A percentile compares a stretch with the other conserved stretches of the same genome.
phyloP scores from a whole-genome alignment of 257 asterid species.

The Fraxinus excelsior region DNA sequence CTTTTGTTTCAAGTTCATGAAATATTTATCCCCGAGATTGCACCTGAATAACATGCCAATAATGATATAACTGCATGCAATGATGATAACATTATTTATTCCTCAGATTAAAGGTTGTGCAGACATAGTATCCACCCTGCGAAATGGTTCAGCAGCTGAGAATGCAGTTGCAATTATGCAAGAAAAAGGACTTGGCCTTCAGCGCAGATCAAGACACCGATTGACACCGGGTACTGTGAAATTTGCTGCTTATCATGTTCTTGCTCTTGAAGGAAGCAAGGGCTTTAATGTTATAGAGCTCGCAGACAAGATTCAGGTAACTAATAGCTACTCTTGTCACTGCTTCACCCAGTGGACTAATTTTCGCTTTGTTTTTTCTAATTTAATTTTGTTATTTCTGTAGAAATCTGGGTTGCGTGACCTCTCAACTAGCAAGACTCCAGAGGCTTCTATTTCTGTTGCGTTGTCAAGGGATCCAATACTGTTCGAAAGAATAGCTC shows the following conservation, averaged over 20 bases:
- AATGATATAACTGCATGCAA: slow-evolving; percentile 22
- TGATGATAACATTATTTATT: slow-evolving; percentile 20
- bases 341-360: not conserved
- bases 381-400: slow-evolving; percentile 30
- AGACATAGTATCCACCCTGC: slow-evolving; percentile 78
- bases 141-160: slow-evolving; percentile 91
- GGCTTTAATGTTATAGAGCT: slow-evolving; percentile 91
- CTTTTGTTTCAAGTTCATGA: not conserved
- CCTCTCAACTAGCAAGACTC: slow-evolving; percentile 95
- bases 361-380: not conserved
- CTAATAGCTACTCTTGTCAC: slow-evolving; percentile 26
- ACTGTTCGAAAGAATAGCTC: slow-evolving; percentile 97
- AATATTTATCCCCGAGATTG: not conserved
- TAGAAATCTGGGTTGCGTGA: slow-evolving; percentile 99
- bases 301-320: slow-evolving; percentile 97
- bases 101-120: slow-evolving; percentile 86
- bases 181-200: slow-evolving; percentile 77
- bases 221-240: slow-evolving; percentile 98
- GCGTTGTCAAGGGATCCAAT: slow-evolving; percentile 97
- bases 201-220: slow-evolving; percentile 90
- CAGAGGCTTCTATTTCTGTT: slow-evolving; percentile 98
- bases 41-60: slow-evolving; percentile 4
- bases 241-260: slow-evolving; percentile 99
- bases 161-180: slow-evolving; percentile 95
- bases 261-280: slow-evolving; percentile 97